Evolutionary conservation across 495 filamentous ascomycete genomes (phyloP), one percentile per base, ranked within the genome.

Genomic region (Chaetomium fimeti): DNA sequence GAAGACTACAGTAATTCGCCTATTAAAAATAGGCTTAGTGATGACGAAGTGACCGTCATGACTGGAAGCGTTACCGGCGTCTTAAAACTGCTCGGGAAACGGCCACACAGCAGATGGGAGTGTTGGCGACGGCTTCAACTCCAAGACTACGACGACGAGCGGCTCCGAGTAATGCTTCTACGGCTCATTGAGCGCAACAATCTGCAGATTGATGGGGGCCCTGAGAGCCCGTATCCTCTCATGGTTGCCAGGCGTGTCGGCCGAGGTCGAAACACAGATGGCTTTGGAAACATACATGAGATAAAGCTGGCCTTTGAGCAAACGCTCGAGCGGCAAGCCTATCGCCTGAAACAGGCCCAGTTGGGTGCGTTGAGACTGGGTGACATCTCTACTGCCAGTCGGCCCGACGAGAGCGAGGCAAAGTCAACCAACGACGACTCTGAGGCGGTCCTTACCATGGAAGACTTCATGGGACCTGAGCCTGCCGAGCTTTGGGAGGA

Each of bases 401-500:
- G 32, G 32, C 4, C 32, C 32, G 9, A 4, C 32, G n/a, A n/a
- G n/a, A n/a, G n/a, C n/a, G n/a, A n/a, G n/a, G 32, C 32, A 36
- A 36, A 4, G 16, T 7, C 40, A 7, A 42, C 40, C 40, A 42
- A 4, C 3, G 13, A 42, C 13, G 4, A 42, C 40, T 42, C n/a
- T n/a, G n/a, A n/a, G n/a, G n/a, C 40, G 40, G 3, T 42, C 4
- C 40, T 42, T 13, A 42, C 40, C 16, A 4, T 4, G 9, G 40
- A 84, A 63, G 86, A 88, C 66, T 60, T 89, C 12, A 81, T 89
- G 28, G 87, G 87, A 0, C 87, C 84, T 7, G 82, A 87, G 24
- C 87, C 88, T 5, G 59, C 73, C 32, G 80, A 79, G 0, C 67
- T 88, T 0, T 45, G 75, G 12, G 3, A 27, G 16, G 58, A 71